Percentiles rank a stretch among this genome's conserved stretches.
Evolutionary conservation across 805 yeast genomes (phyloP).

Genomic region (Kazachstania africana): DNA sequence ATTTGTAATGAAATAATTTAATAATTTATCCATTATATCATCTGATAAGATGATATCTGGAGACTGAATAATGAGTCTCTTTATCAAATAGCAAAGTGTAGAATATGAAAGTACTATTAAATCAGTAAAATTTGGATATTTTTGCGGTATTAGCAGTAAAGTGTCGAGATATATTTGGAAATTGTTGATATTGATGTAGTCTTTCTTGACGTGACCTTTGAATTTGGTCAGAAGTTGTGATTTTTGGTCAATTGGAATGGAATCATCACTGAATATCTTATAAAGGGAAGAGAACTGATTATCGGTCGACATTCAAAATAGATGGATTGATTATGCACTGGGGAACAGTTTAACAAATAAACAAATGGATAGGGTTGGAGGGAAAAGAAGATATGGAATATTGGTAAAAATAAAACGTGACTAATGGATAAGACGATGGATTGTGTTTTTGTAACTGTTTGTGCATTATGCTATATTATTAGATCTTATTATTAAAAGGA

Average conservation of each 20-base stretch:
- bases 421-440: too few relatives aligned
- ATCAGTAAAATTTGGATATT: conserved; percentile 1
- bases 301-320: too few relatives aligned
- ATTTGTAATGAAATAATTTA: conserved; percentile 4
- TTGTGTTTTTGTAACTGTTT: too few relatives aligned
- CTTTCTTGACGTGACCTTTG: conserved; percentile 28
- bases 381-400: too few relatives aligned
- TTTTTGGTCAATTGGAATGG: conserved; percentile 9
- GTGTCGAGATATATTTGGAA: conserved; percentile 19
- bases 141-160: conserved; percentile 7
- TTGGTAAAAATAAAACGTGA: too few relatives aligned
- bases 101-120: conserved; percentile 27
- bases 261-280: conserved; percentile 1
- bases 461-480: too few relatives aligned
- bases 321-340: too few relatives aligned
- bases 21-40: conserved; percentile 6
- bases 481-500: too few relatives aligned
- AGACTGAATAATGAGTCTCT: conserved; percentile 31
- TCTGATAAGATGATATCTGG: conserved; percentile 10
- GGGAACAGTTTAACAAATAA: too few relatives aligned
- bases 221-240: conserved; percentile 14
- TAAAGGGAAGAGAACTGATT: conserved; percentile 1
- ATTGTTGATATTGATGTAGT: conserved; percentile 16
- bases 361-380: too few relatives aligned
- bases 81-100: conserved; percentile 33